These are phyloP conservation scores for Marasmius fiardii DNA, from an alignment of 1,284 basidiomycete species.

Conservation along the genomic window DNA sequence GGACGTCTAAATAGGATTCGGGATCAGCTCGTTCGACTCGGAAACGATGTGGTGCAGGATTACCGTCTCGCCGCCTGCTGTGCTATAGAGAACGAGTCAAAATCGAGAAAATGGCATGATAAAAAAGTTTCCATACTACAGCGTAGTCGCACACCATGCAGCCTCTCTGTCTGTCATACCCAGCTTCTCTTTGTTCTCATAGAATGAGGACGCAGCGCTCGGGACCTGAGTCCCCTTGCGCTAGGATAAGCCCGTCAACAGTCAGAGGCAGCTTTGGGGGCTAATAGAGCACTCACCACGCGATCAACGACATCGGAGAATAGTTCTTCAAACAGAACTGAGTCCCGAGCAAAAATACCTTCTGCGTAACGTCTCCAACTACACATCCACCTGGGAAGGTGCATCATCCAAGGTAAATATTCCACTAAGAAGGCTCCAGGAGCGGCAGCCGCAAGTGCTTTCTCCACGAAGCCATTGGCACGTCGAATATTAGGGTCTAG, in stretches of 20 bases:
- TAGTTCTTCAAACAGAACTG: conserved; percentile 10
- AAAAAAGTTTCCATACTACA: neutral
- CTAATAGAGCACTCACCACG: neutral
- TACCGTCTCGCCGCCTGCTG: conserved; percentile 14
- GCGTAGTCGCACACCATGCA: conserved; percentile 3
- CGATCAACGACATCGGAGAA: conserved; percentile 7
- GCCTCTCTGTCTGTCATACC: neutral
- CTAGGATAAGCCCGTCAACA: neutral
- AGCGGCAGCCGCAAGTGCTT: conserved; percentile 11
- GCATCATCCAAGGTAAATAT: conserved; percentile 22
- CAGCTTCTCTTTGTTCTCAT: neutral
- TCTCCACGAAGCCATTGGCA: conserved; percentile 16
- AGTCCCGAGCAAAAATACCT: conserved; percentile 9
- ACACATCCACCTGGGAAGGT: conserved; percentile 17
- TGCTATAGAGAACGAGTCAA: conserved; percentile 3
- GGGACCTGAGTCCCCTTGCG: neutral
- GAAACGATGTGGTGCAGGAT: neutral
- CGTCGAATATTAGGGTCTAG: conserved; percentile 13
- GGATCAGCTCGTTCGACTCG: neutral
- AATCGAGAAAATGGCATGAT: neutral
- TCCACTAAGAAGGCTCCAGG: conserved; percentile 18
- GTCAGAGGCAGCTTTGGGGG: neutral
- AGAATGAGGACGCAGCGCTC: conserved; percentile 1
- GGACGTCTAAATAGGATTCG: conserved; percentile 9
- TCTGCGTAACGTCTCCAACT: conserved; percentile 16